Base-by-base conservation (phyloP, 768 basidiomycete species). In the Boletus reticulatus region DNA sequence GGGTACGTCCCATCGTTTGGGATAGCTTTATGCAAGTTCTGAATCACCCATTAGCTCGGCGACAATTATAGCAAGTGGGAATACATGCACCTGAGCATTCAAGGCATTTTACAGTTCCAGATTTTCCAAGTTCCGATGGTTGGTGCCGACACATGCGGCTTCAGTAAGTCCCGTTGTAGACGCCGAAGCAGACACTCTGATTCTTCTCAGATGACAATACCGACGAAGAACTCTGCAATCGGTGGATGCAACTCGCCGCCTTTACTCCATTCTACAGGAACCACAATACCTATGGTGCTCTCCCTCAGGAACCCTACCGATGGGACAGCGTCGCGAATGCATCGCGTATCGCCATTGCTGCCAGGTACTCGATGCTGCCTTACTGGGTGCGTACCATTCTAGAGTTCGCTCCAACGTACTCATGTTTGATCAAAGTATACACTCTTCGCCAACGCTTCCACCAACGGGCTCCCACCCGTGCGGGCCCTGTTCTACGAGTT, bases 71-170 rank as follows among this genome's bases (percentile, higher is more conserved):
- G 85, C 65, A 79, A 80, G 54, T 92, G 90, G 88, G 70, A 81
- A 47, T 89, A 87, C 70, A 78, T 92, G 77, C 75, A 80, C 57
- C 75, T 80, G 64, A 87, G 78, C 59, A 86, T 92, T 50, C 83
- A 90, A 73, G 89, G 88, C 17, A 74, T 89, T 20, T 77, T 92
- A 19, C 89, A 92, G 69, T 92, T 92, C 80, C 88, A 91, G 70
- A 72, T 92, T 16, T 92, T 86, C 79, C 85, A 88, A 62, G 86
- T 90, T 56, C 90, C 90, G 0, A 87, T 92, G 74, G 89, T 92
- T 17, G 91, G 90, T 20, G 87, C 89, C 4, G 90, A 93, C 63
- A 84, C 86, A 7, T 72, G 70, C 49, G 71, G 71, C 4, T 67
- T 71, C 58, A 59, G 71, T 71, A 31, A 32, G 67, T 61, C n/a